phyloP scores from a whole-genome alignment of 306 rosid genomes.

The Geum urbanum region DNA sequence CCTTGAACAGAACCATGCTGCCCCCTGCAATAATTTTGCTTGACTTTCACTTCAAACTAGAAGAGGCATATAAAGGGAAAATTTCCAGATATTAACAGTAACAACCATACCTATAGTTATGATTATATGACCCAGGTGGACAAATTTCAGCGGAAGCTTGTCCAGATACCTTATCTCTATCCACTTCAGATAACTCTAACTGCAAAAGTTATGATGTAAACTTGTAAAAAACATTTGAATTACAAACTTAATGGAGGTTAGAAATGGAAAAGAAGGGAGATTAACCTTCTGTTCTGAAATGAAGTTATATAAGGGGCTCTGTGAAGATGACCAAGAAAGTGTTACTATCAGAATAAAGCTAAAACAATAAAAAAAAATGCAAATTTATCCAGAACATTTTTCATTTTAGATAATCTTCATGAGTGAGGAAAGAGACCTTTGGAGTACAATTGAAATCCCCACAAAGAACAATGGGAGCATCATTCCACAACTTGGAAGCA shows the following conservation, averaged over 20 bases:
- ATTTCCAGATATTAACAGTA: neutral
- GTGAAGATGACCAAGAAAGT: constrained; percentile 23
- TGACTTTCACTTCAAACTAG: constrained; percentile 19
- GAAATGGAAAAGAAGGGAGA: constrained; percentile 12
- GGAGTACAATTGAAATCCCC: constrained; percentile 98
- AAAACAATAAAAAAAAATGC: constrained; percentile 13
- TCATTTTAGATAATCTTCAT: constrained; percentile 14
- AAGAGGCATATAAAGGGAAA: constrained; percentile 8
- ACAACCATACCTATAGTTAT: constrained; percentile 45
- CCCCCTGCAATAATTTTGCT: constrained; percentile 42
- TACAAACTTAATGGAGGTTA: constrained; percentile 16
- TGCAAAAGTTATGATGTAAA: constrained; percentile 37
- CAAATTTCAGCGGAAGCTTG: constrained; percentile 60
- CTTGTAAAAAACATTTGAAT: constrained; percentile 21
- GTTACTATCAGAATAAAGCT: constrained; percentile 14
- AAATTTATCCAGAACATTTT: neutral
- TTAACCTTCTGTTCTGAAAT: constrained; percentile 74
- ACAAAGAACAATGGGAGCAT: constrained; percentile 81
- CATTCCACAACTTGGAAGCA: constrained; percentile 73
- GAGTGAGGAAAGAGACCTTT: constrained; percentile 50
- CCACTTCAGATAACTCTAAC: constrained; percentile 70
- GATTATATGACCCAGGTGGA: constrained; percentile 32
- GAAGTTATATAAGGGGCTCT: constrained; percentile 91
- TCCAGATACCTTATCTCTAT: constrained; percentile 81
- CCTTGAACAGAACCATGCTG: constrained; percentile 32